phyloP scores from a whole-genome alignment of 345 rosid species.

The Kandelia obovata region DNA sequence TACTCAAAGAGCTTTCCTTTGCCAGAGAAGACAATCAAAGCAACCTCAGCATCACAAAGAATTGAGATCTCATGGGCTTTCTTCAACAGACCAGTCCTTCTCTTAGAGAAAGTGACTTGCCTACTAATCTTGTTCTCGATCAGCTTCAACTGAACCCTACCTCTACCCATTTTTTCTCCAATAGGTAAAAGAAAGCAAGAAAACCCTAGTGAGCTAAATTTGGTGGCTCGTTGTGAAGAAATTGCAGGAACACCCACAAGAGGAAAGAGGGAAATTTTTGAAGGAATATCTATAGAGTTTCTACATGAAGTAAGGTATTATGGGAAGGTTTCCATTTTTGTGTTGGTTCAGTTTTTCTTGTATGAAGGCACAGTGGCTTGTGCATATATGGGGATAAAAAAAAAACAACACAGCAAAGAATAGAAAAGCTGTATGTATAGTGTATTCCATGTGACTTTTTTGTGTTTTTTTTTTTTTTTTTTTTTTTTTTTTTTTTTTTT shows the following conservation, averaged over 20 bases:
- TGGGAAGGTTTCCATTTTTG: conserved; percentile 35
- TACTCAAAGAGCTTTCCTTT: conserved; percentile 81
- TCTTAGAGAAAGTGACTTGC: conserved; percentile 87
- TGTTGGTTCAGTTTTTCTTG: neutral
- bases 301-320: conserved; percentile 4
- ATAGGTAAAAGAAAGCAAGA: neutral
- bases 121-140: conserved; percentile 90
- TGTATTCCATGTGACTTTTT: neutral
- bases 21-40: conserved; percentile 72
- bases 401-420: neutral
- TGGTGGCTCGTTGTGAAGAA: neutral
- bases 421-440: neutral
- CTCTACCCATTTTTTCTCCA: conserved; percentile 60
- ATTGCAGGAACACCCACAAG: neutral
- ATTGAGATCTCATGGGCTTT: conserved; percentile 91
- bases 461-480: too few relatives aligned
- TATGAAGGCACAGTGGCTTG: neutral
- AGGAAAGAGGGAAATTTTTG: neutral
- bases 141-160: conserved; percentile 85
- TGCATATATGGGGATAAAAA: neutral
- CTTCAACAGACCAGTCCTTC: conserved; percentile 72
- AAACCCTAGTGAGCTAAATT: conserved; percentile 26
- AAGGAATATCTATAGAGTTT: conserved; percentile 2
- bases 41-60: conserved; percentile 78
- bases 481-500: neutral